Evolutionary conservation across 345 rosid species (phyloP), one percentile per base, ranked within the genome.

Genomic region (Heritiera fomes): DNA sequence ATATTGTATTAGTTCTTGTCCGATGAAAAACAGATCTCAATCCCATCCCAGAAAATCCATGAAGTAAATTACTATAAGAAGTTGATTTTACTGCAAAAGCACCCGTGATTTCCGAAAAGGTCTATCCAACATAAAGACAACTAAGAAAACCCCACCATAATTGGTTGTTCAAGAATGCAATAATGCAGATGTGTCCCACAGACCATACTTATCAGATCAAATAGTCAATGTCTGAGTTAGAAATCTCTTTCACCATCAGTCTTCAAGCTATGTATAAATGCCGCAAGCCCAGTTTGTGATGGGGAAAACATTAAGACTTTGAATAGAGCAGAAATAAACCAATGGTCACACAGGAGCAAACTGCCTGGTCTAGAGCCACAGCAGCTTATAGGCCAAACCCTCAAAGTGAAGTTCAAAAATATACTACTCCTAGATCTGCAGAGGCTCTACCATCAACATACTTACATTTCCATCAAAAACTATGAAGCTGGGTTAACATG

Each of bases 401-500:
- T 55, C 15, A 3, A n/a, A 23, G 40, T 58, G 20, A 41, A 40
- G 45, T 40, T 34, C 34, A 81, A 69, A 78, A 30, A 67, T 47
- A 78, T 43, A 28, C 76, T 52, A 78, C 69, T 74, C 73, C 76
- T 63, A 72, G 77, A 78, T 65, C 78, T 53, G 62, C 68, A 76
- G 70, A 18, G 11, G 64, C 38, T 55, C 20, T 45, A 62, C 70
- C 34, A 20, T 77, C 12, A 61, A 71, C 45, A 59, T 80, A 84
- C 87, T 85, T 77, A 80, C 87, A 78, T 62, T 73, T 67, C 61
- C 38, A 62, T 90, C 81, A 95, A 86, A 93, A 95, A 82, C 99
- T 95, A 83, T 93, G 97, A 79, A 95, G 84, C 81, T 92, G 99
- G 66, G 98, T 93, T 75, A 95, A 90, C 97, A 93, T 92, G 73